Evolutionary conservation across 345 rosid genomes (phyloP).

Genomic region (Reutealis trisperma): DNA sequence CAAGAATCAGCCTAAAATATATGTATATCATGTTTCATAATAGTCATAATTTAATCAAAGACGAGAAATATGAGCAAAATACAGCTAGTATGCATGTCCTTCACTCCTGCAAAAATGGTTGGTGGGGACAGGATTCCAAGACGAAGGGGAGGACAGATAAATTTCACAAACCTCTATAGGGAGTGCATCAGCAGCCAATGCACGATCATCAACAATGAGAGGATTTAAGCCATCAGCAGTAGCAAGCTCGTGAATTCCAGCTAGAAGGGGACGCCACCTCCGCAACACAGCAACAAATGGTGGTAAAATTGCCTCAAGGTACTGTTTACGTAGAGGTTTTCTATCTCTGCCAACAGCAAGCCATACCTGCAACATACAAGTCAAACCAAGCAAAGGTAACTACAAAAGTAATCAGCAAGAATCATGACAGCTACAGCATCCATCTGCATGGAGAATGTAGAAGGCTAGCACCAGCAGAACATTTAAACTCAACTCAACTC

Average conservation of each 20-base stretch:
- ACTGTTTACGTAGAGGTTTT: slow-evolving; percentile 85
- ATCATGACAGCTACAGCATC: slow-evolving; percentile 18
- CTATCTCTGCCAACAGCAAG: slow-evolving; percentile 89
- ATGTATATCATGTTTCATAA: background rate
- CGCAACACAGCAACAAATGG: slow-evolving; percentile 96
- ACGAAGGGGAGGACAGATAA: slow-evolving; percentile 6
- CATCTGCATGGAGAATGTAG: slow-evolving; percentile 12
- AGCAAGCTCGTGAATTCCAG: slow-evolving; percentile 98
- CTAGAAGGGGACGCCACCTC: slow-evolving; percentile 97
- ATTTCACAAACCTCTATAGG: slow-evolving; percentile 74
- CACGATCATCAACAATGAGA: slow-evolving; percentile 88
- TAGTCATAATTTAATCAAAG: background rate
- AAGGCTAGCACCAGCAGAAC: slow-evolving; percentile 4
- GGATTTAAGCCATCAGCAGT: slow-evolving; percentile 97
- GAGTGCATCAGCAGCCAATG: slow-evolving; percentile 90
- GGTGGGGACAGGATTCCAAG: background rate
- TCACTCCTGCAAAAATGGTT: background rate
- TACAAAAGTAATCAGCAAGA: slow-evolving; percentile 15
- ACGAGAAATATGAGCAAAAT: background rate
- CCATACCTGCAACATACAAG: slow-evolving; percentile 69
- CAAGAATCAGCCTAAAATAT: background rate
- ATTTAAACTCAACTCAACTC: no score
- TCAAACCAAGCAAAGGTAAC: slow-evolving; percentile 14
- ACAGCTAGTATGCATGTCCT: background rate
- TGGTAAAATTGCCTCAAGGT: slow-evolving; percentile 90